These are phyloP conservation scores for Diplodia intermedia DNA, from an alignment of 2,329 filamentous ascomycete species.

Conservation along the genomic window DNA sequence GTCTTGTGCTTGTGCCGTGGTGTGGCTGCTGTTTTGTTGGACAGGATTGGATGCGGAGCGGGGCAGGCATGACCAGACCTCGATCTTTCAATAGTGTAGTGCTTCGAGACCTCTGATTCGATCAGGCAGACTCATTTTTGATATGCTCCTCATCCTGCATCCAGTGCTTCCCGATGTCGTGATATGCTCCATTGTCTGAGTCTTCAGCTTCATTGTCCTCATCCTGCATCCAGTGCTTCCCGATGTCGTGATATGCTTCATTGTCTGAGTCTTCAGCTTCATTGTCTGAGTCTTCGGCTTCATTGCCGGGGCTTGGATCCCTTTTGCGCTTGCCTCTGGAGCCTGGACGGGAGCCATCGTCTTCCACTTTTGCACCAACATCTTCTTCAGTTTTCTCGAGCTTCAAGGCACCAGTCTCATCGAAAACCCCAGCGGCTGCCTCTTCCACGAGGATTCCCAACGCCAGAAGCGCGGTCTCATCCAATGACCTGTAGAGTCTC, in stretches of 20 bases:
- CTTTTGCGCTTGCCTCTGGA: neutral
- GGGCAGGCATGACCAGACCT: neutral
- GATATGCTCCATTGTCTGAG: neutral
- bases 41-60: neutral
- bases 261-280: neutral
- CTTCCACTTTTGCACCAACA: neutral
- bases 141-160: neutral
- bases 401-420: constrained; percentile 71
- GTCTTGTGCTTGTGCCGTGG: neutral
- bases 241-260: neutral
- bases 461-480: constrained; percentile 78
- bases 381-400: constrained; percentile 66
- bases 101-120: neutral
- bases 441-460: constrained; percentile 80
- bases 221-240: neutral
- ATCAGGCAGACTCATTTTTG: neutral
- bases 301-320: neutral
- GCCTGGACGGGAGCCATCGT: neutral
- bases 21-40: neutral
- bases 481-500: constrained; percentile 66
- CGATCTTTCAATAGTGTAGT: neutral
- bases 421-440: constrained; percentile 65
- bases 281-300: no score
- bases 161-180: neutral
- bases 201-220: neutral